Evolutionary conservation across 208 protist species (phyloP).

Genomic region (Wallacemonas collosoma): DNA sequence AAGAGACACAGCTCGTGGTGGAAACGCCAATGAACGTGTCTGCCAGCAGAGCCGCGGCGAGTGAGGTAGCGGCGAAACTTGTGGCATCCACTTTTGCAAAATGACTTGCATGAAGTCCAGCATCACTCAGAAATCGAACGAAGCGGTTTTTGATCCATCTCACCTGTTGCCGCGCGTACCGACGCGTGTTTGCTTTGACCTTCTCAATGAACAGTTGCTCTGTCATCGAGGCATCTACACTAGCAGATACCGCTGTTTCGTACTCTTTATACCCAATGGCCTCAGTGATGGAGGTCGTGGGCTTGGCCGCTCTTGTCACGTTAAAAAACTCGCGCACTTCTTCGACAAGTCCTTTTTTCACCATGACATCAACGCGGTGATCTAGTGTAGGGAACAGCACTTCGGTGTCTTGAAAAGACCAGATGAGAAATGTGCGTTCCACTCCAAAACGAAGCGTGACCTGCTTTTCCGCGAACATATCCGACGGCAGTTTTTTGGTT

Average conservation of each 20-base stretch:
- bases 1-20: neutral
- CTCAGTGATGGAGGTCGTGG: slow-evolving; percentile 33
- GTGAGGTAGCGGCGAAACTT: neutral
- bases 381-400: slow-evolving; percentile 53
- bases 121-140: slow-evolving; percentile 30
- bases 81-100: slow-evolving; percentile 38
- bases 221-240: slow-evolving; percentile 4
- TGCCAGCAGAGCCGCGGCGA: neutral
- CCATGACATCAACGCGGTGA: slow-evolving; percentile 80
- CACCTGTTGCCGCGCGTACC: slow-evolving; percentile 80
- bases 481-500: slow-evolving; percentile 54
- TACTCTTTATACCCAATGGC: slow-evolving; percentile 88
- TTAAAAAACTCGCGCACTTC: slow-evolving; percentile 50
- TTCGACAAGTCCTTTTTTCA: slow-evolving; percentile 59
- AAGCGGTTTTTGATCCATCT: slow-evolving; percentile 84
- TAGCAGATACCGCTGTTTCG: slow-evolving; percentile 16
- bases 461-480: slow-evolving; percentile 32
- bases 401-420: slow-evolving; percentile 42
- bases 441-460: slow-evolving; percentile 45
- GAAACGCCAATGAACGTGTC: neutral
- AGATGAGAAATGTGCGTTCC: slow-evolving; percentile 63
- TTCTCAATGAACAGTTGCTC: slow-evolving; percentile 38
- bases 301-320: slow-evolving; percentile 13
- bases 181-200: slow-evolving; percentile 72
- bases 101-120: slow-evolving; percentile 22